phyloP scores from a whole-genome alignment of 257 asterid genomes.

The Coffea eugenioides region DNA sequence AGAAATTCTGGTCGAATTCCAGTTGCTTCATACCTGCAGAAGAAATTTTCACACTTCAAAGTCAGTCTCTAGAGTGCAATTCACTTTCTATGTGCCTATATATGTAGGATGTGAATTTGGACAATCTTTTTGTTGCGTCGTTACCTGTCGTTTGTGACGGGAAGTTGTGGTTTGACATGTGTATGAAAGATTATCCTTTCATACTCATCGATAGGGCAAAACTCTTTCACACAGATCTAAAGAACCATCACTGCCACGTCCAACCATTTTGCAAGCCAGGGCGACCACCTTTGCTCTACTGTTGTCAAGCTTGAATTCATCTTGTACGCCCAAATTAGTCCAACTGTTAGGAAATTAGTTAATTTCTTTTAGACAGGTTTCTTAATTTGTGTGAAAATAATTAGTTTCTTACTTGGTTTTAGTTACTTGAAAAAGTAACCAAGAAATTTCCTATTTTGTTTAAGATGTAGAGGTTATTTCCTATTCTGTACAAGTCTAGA shows the following conservation, averaged over 20 bases:
- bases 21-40: slow-evolving; percentile 71
- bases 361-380: too few species aligned
- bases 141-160: slow-evolving; percentile 81
- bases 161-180: slow-evolving; percentile 71
- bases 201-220: slow-evolving; percentile 70
- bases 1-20: slow-evolving; percentile 70
- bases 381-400: too few species aligned
- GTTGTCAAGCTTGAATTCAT: slow-evolving; percentile 67
- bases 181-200: slow-evolving; percentile 70
- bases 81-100: neutral
- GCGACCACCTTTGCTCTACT: slow-evolving; percentile 67
- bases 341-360: neutral
- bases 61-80: neutral
- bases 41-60: slow-evolving; percentile 4
- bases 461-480: too few species aligned
- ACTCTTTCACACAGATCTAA: slow-evolving; percentile 79
- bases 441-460: too few species aligned
- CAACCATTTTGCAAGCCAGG: slow-evolving; percentile 87
- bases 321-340: slow-evolving; percentile 77
- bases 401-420: too few species aligned
- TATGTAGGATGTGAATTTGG: neutral
- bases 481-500: too few species aligned
- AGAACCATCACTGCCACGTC: slow-evolving; percentile 93
- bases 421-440: too few species aligned
- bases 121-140: neutral